These are phyloP conservation scores for Leccinum arenicola DNA, from an alignment of 768 basidiomycete species.

Conservation along the genomic window DNA sequence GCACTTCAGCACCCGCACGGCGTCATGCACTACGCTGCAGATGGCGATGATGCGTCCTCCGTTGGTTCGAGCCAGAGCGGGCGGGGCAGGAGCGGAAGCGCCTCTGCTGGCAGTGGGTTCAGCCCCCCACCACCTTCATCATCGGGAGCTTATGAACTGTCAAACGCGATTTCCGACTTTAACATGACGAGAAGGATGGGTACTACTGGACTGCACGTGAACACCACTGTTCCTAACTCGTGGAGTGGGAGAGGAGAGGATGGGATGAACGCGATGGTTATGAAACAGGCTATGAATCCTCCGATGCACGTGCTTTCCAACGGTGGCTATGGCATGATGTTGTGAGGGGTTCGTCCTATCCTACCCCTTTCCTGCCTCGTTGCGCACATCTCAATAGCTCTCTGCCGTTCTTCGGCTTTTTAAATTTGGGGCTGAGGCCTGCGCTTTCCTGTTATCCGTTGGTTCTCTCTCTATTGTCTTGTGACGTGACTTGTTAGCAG, in stretches of 20 bases:
- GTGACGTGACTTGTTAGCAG: slow-evolving; percentile 12
- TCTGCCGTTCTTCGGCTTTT: slow-evolving; percentile 9
- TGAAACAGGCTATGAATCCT: slow-evolving; percentile 33
- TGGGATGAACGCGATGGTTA: slow-evolving; percentile 33
- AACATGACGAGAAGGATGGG: slow-evolving; percentile 21
- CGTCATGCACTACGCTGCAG: slow-evolving; percentile 26
- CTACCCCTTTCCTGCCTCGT: slow-evolving; percentile 6
- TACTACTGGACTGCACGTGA: slow-evolving; percentile 25
- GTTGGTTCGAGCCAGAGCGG: slow-evolving; percentile 35
- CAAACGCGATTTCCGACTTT: slow-evolving; percentile 29
- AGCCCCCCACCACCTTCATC: slow-evolving; percentile 31
- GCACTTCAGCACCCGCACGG: slow-evolving; percentile 31
- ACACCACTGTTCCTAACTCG: slow-evolving; percentile 21
- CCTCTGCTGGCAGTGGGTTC: slow-evolving; percentile 33
- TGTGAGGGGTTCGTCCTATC: slow-evolving; percentile 24
- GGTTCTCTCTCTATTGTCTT: slow-evolving; percentile 9
- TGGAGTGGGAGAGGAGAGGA: slow-evolving; percentile 30
- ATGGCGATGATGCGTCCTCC: slow-evolving; percentile 39
- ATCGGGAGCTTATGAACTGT: slow-evolving; percentile 36
- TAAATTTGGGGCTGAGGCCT: slow-evolving; percentile 16
- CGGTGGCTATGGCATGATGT: slow-evolving; percentile 38
- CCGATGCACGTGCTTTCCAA: slow-evolving; percentile 41
- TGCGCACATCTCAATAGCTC: slow-evolving; percentile 9
- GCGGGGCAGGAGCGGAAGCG: slow-evolving; percentile 37
- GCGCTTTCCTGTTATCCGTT: slow-evolving; percentile 13